Base-by-base conservation (phyloP, 2,329 filamentous ascomycete genomes). In the Neoascochyta sp. region DNA sequence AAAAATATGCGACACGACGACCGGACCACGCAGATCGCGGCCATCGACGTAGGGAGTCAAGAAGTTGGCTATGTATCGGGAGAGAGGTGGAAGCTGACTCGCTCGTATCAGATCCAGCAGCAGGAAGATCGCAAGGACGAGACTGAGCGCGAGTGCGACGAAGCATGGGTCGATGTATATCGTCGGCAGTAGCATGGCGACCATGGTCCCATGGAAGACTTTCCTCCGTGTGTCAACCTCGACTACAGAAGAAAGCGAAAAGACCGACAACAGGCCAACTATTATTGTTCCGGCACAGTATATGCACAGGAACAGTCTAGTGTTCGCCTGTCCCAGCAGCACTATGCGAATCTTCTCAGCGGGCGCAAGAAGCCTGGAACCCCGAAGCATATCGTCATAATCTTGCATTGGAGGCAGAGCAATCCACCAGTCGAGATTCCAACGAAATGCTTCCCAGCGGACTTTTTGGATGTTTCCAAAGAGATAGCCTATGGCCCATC, bases 121-220 rank as follows among this genome's bases (percentile, higher is more conserved):
- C 9, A 96, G 70, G 56, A 98, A 98, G 29, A 93, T 72, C 4
- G 84, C 80, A 19, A 98, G 74, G 15, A 88, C 78, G 17, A 95
- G 67, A 0, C 75, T 73, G n/a, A 96, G 71, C 0, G 88, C 86
- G 9, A 98, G 70, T 1, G 84, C 78, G 27, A 81, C 80, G 61
- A 86, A 96, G 22, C 81, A 73, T 1, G 92, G 90, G 60, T 98
- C 92, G 42, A 96, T 68, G 57, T 80, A 95, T 2, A 83, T 85
- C 1, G 86, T 80, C 0, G 92, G 89, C 2, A 96, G 73, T 33
- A 98, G 81, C 86, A 98, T 95, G 33, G 80, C 80, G 6, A 96
- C 90, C 84, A 96, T 96, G 75, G 90, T 95, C 47, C 93, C 93
- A 62, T 98, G 92, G 61, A 98, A 98, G 14, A 96, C 86, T 63